Evolutionary conservation across 441 rosid species (phyloP), one percentile per base, ranked within the genome.

Genomic region (Kokia cookei): DNA sequence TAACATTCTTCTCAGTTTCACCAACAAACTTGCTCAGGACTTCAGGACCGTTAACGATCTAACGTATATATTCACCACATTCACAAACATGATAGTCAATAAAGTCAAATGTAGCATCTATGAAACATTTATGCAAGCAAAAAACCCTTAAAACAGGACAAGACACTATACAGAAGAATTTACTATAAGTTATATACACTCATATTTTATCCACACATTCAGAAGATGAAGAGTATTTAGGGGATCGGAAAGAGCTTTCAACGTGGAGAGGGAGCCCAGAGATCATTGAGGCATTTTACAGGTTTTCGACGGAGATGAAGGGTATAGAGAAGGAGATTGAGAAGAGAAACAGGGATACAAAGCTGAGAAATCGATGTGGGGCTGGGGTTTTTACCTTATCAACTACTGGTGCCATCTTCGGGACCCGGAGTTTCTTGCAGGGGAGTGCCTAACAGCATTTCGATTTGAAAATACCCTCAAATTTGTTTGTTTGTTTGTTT

Each of bases 11-110:
- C 82, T 96, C 98, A 24, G 99, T 91, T 86, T 96, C 99, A 84
- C 99, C 97, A 72, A 96, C 99, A 86, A 91, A 93, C 88, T 96
- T 96, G 89, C 98, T 96, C 42, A 96, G 85, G 69, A 96, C 98
- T 87, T 96, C 99, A 77, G 98, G 99, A 73, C 99, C 98, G 82
- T 96, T 96, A 65, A 96, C 89, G 72, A 96, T 92, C 98, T 96
- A 76, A 24, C 42, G 29, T 65, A 69, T 67, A 35, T 10, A 71
- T 63, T 67, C 51, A 27, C 64, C 50, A 63, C 10, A 26, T 1
- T n/a, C 15, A 47, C 35, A 50, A 67, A 61, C 27, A 47, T 35
- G 35, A 22, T 65, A 35, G 54, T 58, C 7, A 50, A 45, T 59
- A 72, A 69, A 71, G 48, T 74, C 42, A 61, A 64, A 73, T 58